These are phyloP conservation scores for Schizosaccharomyces cryophilus DNA, from an alignment of 805 yeast genomes.

Conservation along the genomic window DNA sequence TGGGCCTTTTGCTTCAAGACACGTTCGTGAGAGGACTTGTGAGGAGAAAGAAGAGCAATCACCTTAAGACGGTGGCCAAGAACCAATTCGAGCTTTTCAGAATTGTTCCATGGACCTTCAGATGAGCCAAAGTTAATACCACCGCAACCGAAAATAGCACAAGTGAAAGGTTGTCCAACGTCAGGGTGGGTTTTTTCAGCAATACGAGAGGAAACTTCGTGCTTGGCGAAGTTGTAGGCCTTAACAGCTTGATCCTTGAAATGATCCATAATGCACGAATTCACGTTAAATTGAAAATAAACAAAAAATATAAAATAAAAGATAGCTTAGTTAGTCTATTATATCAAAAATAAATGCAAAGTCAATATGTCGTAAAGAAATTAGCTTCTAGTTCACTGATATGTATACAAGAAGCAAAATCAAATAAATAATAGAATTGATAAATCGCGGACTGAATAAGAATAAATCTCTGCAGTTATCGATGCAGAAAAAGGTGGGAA, in stretches of 20 bases:
- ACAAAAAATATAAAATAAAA: not conserved
- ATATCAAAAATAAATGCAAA: no score
- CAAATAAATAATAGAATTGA: no score
- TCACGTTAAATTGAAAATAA: not conserved
- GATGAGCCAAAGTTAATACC: constrained; percentile 8
- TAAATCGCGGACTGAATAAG: no score
- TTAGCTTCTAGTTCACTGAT: no score
- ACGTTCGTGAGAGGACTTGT: constrained; percentile 4
- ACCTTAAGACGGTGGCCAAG: constrained; percentile 8
- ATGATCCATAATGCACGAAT: not conserved
- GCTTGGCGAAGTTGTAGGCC: not conserved
- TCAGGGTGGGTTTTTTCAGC: not conserved
- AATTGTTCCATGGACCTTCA: constrained; percentile 9
- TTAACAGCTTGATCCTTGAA: not conserved
- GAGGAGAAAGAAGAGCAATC: constrained; percentile 7
- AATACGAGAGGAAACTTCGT: not conserved
- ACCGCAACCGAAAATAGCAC: constrained; percentile 4
- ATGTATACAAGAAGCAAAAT: no score
- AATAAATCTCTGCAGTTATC: no score
- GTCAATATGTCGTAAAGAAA: no score
- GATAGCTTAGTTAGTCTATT: no score
- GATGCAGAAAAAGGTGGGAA: no score
- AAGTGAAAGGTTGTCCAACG: constrained; percentile 1
- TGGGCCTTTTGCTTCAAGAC: constrained; percentile 5
- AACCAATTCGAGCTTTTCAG: constrained; percentile 6